Evolutionary conservation across 2,329 filamentous ascomycete species (phyloP).

Genomic region (Pseudogymnoascus sp.): DNA sequence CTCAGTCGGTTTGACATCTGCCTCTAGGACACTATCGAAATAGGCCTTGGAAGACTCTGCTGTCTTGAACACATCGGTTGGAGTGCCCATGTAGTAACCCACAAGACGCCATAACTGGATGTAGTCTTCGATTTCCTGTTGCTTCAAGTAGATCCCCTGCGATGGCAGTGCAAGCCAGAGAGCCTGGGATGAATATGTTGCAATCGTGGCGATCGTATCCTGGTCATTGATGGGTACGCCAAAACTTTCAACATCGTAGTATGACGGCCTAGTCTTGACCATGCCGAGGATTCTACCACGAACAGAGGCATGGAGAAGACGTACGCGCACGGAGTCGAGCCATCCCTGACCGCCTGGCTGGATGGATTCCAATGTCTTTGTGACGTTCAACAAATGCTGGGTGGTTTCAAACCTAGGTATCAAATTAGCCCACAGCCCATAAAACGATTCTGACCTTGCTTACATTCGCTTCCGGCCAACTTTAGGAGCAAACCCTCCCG

Average conservation of each 20-base stretch:
- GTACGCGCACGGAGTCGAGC: slow-evolving; percentile 56
- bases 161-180: slow-evolving; percentile 63
- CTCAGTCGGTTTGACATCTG: slow-evolving; percentile 58
- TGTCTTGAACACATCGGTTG: slow-evolving; percentile 51
- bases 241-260: slow-evolving; percentile 51
- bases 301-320: slow-evolving; percentile 61
- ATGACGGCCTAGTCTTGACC: slow-evolving; percentile 45
- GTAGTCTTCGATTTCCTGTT: slow-evolving; percentile 60
- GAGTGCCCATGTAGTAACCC: slow-evolving; percentile 62
- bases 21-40: slow-evolving; percentile 59
- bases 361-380: slow-evolving; percentile 54
- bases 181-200: slow-evolving; percentile 58
- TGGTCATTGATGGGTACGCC: slow-evolving; percentile 69
- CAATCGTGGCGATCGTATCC: slow-evolving; percentile 64
- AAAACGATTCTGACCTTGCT: slow-evolving; percentile 11
- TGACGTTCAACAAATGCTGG: slow-evolving; percentile 67
- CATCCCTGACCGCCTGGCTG: slow-evolving; percentile 61
- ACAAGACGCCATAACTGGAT: slow-evolving; percentile 70
- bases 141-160: slow-evolving; percentile 59
- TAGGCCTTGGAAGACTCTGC: slow-evolving; percentile 47
- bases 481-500: slow-evolving; percentile 63
- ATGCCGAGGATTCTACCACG: slow-evolving; percentile 56
- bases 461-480: slow-evolving; percentile 58
- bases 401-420: slow-evolving; percentile 53
- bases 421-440: neutral